Evolutionary conservation across 164 flowering plant species (phyloP), one percentile per base, ranked within the genome.

Genomic region (Stephania yunnanensis): DNA sequence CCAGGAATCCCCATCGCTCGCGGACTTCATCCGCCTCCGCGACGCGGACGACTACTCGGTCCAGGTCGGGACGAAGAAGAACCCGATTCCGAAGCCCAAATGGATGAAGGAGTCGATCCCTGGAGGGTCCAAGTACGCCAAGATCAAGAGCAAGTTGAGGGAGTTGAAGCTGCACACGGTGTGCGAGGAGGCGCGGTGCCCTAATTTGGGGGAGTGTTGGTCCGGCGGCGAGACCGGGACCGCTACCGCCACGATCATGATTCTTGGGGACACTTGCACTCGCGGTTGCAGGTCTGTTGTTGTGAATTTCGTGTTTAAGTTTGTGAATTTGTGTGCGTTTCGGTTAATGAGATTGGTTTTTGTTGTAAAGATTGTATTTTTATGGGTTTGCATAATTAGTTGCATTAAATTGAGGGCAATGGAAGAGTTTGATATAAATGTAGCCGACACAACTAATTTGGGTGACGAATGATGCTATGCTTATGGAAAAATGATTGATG

Each of bases 151-250:
- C 44, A 82, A 79, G 74, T 73, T 82, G 17, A 72, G 82, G 74
- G 80, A 82, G 15, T 66, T 82, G 74, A 79, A 79, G 42, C 82
- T 82, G 17, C 82, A 82, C 25, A 82, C 84, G 1, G 84, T 82
- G 22, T 82, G 84, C 64, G 84, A 82, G 61, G 84, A 82, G 72
- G 84, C 84, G 11, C 55, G 74, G 11, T 82, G 82, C 72, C 84
- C 84, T 48, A 82, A 82, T 74, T 46, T 82, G 53, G 84, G 76
- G 6, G 84, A 82, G 73, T 82, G 84, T 70, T 82, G 84, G 84
- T 79, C 84, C 22, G 84, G 84, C 46, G 84, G 84, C 3, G 84
- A 82, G 76, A 82, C 80, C 7, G 84, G 84, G 10, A 82, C 84
- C 7, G 82, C 84, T 22, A 82, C 84, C 4, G 82, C 84, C 13